Evolutionary conservation across 2,329 filamentous ascomycete species (phyloP), one percentile per base, ranked within the genome.

Genomic region (Incumbomyces delicatus): DNA sequence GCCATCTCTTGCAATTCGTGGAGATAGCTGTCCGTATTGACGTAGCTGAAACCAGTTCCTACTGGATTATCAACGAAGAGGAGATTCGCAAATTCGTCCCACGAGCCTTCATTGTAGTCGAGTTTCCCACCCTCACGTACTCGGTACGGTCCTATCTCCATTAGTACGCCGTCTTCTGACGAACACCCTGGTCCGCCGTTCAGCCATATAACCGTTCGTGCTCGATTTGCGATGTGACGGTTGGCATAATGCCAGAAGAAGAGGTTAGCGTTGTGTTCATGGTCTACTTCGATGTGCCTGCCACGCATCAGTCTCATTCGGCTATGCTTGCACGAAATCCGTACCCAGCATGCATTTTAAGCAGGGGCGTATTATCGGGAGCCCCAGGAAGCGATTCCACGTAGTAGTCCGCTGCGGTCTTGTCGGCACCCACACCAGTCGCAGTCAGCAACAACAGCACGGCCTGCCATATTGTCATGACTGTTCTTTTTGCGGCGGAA

Each of bases 231-330:
- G 56, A 98, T 95, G 65, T 98, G 92, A 57, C 86, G 78, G 63
- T 96, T 96, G 63, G 95, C 81, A 63, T 86, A 95, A 61, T 95
- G 87, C 92, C 92, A 98, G 73, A 98, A 98, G 74, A 96, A 98
- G 14, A 98, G 70, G 66, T 96, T 94, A 57, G 87, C 90, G 63
- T 96, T 87, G 63, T 84, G 78, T 55, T 87, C 81, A 16, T 84
- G 78, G 30, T 81, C 85, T 59, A 98, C 76, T 68, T 96, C 89
- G 64, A 98, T 83, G 70, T 98, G 92, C 46, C 88, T 95, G 62
- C 29, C 29, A 29, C 16, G 34, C 16, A 16, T 38, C 12, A 38
- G 20, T 16, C 7, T 12, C 5, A n/a, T 16, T 7, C 17, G 10
- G 17, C 10, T 6, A 46, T 47, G 31, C 40, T 53, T 30, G 39